Evolutionary conservation across 2,329 filamentous ascomycete genomes (phyloP).

Genomic region (Keithomyces neogunnii): DNA sequence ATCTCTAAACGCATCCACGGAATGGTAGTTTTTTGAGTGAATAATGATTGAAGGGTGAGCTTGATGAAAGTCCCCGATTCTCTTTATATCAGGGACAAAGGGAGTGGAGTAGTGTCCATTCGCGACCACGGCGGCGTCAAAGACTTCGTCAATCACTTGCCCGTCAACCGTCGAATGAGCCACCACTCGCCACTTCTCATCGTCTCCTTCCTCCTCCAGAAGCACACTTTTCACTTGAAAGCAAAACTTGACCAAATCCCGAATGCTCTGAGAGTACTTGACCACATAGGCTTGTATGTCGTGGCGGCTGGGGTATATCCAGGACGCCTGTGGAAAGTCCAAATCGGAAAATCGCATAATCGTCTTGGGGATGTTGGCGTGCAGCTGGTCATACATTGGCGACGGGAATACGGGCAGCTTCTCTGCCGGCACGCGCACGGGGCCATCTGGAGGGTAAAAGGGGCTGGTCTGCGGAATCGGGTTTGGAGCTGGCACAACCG

Average conservation of each 20-base stretch:
- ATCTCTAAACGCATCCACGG: constrained; percentile 48
- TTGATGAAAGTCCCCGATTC: constrained; percentile 50
- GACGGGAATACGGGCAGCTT: constrained; percentile 60
- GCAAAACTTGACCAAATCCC: constrained; percentile 58
- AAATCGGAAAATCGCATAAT: constrained; percentile 76
- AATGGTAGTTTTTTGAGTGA: constrained; percentile 76
- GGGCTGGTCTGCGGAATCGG: constrained; percentile 63
- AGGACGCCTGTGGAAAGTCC: constrained; percentile 52
- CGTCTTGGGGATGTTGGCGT: constrained; percentile 77
- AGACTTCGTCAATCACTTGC: constrained; percentile 35
- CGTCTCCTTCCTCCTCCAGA: constrained; percentile 16
- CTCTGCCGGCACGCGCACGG: constrained; percentile 37
- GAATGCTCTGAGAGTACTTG: constrained; percentile 60
- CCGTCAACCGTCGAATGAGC: constrained; percentile 41
- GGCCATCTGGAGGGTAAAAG: constrained; percentile 53
- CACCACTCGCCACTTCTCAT: constrained; percentile 53
- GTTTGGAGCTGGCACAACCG: constrained; percentile 34
- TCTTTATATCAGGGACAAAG: constrained; percentile 54
- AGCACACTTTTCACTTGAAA: constrained; percentile 58
- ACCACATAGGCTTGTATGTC: constrained; percentile 67
- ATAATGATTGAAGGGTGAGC: constrained; percentile 52
- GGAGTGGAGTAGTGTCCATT: constrained; percentile 68
- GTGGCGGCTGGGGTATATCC: constrained; percentile 67
- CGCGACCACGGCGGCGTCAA: constrained; percentile 68
- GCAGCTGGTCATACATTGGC: constrained; percentile 71